Evolutionary conservation across 805 yeast genomes (phyloP).

Genomic region (Lachancea sp.): DNA sequence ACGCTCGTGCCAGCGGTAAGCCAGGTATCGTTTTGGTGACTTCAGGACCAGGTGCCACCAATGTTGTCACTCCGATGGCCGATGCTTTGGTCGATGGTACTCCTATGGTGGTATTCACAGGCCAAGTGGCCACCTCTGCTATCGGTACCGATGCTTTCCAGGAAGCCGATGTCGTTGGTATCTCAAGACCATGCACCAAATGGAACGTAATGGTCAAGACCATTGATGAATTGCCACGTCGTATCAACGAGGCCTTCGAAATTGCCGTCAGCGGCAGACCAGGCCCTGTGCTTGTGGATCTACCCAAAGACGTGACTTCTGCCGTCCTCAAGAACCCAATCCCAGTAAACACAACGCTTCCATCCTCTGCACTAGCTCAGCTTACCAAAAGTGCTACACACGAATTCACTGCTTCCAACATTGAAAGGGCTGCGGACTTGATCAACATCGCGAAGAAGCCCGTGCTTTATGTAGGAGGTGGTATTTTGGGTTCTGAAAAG

Average conservation of each 20-base stretch:
- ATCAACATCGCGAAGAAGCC: conserved; percentile 83
- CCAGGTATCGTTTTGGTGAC: conserved; percentile 98
- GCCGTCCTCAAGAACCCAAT: conserved; percentile 80
- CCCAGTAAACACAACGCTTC: conserved; percentile 72
- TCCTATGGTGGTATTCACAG: conserved; percentile 93
- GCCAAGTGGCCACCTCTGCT: conserved; percentile 93
- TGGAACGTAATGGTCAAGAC: conserved; percentile 98
- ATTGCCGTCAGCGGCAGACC: conserved; percentile 95
- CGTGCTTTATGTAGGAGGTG: conserved; percentile 85
- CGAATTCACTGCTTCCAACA: conserved; percentile 67
- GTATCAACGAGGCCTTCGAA: conserved; percentile 97
- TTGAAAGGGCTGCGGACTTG: conserved; percentile 69
- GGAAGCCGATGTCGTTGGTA: conserved; percentile 97
- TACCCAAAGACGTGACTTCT: conserved; percentile 97
- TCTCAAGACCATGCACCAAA: conserved; percentile 94
- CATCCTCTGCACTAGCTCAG: conserved; percentile 59
- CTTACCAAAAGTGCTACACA: conserved; percentile 65
- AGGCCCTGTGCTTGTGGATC: conserved; percentile 95
- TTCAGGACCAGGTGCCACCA: conserved; percentile 99
- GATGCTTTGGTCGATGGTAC: conserved; percentile 97
- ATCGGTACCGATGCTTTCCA: conserved; percentile 99
- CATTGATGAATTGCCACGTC: conserved; percentile 88
- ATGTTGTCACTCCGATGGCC: conserved; percentile 96
- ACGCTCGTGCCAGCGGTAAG: conserved; percentile 90
- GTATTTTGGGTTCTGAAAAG: conserved; percentile 70